Evolutionary conservation across 805 yeast species (phyloP), one percentile per base, ranked within the genome.

Genomic region (Saturnispora kantuleensis): DNA sequence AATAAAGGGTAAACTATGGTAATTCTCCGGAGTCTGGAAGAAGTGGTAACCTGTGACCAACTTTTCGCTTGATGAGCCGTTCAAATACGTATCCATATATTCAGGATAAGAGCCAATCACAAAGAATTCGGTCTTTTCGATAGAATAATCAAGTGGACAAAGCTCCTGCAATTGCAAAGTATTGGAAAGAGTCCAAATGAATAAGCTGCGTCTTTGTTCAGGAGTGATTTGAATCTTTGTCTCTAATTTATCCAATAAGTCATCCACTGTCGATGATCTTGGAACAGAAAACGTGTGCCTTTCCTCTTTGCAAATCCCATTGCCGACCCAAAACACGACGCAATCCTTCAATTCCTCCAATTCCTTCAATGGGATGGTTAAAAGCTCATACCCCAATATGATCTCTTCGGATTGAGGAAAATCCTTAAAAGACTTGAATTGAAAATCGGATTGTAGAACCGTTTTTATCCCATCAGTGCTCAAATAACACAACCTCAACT

Each of bases 1-100:
- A 9, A 84, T 65, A 58, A 89, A 89, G 4, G 97, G 95, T 40
- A 82, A 69, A n/a, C 96, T 89, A 60, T 89, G 97, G 35, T 70
- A 65, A 50, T 68, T 69, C 37, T 68, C 71, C 21, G 81, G 69
- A 35, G 80, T 84, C 53, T 82, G 84, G 60, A 80, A 75, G 63
- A 81, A 89, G 57, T 88, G 96, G 51, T 78, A 70, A 2, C 81
- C 94, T 3, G 84, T 74, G 2, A 84, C 71, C 35, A 83, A 55
- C 2, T 30, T 18, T n/a, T 41, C 43, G 30, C 33, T 52, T 68
- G 71, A 18, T 56, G 48, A 15, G 35, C 44, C 15, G 52, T 51
- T 3, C 49, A 49, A 10, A 43, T 46, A 15, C 47, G 52, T 30
- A 52, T 55, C 53, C 18, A 50, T 53, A 40, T 46, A 58, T 17